Conservation (phyloP, 345 rosid species). For the Viola odorata region DNA sequence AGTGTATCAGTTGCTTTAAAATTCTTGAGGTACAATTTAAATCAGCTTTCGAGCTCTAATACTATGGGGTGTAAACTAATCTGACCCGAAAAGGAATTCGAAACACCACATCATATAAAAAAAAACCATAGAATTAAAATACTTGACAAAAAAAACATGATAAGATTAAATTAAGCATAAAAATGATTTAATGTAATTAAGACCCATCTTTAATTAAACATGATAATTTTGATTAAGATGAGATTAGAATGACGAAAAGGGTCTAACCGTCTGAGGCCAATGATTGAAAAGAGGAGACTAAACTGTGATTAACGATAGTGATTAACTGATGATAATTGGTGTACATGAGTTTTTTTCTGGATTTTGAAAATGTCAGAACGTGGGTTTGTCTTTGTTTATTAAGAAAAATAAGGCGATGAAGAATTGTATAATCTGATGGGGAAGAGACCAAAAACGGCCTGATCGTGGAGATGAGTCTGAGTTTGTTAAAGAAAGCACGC, state of each 20-base stretch:
- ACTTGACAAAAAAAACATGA: neutral
- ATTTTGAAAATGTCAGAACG: constrained; percentile 33
- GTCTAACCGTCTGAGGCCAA: constrained; percentile 8
- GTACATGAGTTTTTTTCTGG: neutral
- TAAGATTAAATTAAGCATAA: constrained; percentile 23
- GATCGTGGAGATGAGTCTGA: constrained; percentile 44
- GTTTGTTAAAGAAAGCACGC: constrained; percentile 8
- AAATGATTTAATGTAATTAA: constrained; percentile 10
- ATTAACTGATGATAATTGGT: neutral
- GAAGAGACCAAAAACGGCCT: constrained; percentile 11
- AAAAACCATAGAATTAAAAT: constrained; percentile 14
- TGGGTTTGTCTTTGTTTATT: constrained; percentile 29
- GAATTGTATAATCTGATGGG: constrained; percentile 9
- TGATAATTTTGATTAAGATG: constrained; percentile 15
- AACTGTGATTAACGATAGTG: constrained; percentile 14
- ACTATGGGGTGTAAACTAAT: too few species aligned
- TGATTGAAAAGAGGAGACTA: constrained; percentile 18
- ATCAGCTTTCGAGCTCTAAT: too few species aligned
- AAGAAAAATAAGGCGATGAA: constrained; percentile 13
- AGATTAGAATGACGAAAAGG: constrained; percentile 14
- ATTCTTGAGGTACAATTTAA: too few species aligned
- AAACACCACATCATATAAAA: too few species aligned
- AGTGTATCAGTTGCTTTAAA: too few species aligned
- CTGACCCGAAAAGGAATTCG: too few species aligned
- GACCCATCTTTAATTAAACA: constrained; percentile 1